Evolutionary conservation across 441 rosid genomes (phyloP), one percentile per base, ranked within the genome.

Genomic region (Erysimum cheiri): DNA sequence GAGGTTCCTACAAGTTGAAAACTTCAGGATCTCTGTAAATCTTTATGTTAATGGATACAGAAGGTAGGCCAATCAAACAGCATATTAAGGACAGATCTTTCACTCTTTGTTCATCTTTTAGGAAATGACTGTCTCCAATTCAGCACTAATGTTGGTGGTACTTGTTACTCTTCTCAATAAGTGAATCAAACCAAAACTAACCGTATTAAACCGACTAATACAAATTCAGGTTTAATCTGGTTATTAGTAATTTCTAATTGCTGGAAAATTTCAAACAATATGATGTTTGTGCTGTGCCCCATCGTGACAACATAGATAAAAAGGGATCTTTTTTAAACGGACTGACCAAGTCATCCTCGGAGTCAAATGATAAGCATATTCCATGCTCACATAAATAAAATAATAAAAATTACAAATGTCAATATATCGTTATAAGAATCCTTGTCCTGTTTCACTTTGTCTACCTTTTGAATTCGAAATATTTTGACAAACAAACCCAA

Each of bases 281-380:
- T n/a, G 39, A 41, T 66, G 39, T 12, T 19, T 61, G 64, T 62
- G 28, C 22, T 61, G 64, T 62, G 28, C 59, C 69, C 36, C 12
- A 29, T 50, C 58, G 73, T 73, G 72, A 73, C 72, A 66, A 39
- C 67, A 65, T 10, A 37, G 5, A 36, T 10, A 11, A 17, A 40
- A 22, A 5, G 35, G 9, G 9, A 52, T 10, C 13, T 46, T 11
- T 15, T 29, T 5, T 3, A 41, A 8, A 44, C 8, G 12, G 44
- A 49, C 31, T 32, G 56, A 74, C 77, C 35, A 74, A 67, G 69
- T 67, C 68, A 35, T 53, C 53, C 28, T 74, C 36, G 69, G 64
- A 74, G 64, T 67, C 64, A 61, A 50, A 33, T 22, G 32, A 28
- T 12, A 50, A 74, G 77, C 73, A 74, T 74, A 67, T 74, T 61